phyloP scores from a whole-genome alignment of 768 basidiomycete species.

The Lepiota venenata region DNA sequence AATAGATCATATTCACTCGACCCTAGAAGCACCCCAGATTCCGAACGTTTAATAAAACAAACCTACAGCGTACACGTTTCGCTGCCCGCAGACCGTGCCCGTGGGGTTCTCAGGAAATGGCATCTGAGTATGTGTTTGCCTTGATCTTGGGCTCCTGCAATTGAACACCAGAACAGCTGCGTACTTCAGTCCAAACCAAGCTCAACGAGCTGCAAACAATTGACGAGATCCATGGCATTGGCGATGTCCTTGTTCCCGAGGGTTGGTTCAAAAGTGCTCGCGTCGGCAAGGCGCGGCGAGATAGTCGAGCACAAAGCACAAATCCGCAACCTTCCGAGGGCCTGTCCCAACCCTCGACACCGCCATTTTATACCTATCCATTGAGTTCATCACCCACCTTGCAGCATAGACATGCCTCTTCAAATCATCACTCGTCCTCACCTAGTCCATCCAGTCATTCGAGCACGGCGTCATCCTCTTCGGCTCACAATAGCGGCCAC shows the following conservation, averaged over 20 bases:
- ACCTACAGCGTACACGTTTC: conserved; percentile 81
- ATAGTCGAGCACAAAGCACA: conserved; percentile 39
- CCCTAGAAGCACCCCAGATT: conserved; percentile 40
- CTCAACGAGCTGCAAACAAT: conserved; percentile 70
- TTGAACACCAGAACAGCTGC: conserved; percentile 52
- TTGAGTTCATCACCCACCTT: conserved; percentile 15
- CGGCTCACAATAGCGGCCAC: conserved; percentile 30
- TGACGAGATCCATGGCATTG: conserved; percentile 64
- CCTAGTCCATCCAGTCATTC: conserved; percentile 30
- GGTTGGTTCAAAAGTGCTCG: conserved; percentile 81
- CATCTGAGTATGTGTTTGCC: conserved; percentile 62
- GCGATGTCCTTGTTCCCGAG: conserved; percentile 65
- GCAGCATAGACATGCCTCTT: conserved; percentile 21
- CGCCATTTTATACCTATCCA: conserved; percentile 16
- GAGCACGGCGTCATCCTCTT: conserved; percentile 36
- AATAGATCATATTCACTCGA: conserved; percentile 30
- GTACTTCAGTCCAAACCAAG: conserved; percentile 78
- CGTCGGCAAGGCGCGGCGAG: conserved; percentile 56
- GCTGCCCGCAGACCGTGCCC: conserved; percentile 49
- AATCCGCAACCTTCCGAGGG: conserved; percentile 27
- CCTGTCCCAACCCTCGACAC: conserved; percentile 22
- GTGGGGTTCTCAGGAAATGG: conserved; percentile 67
- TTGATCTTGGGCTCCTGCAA: conserved; percentile 17
- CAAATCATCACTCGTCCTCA: conserved; percentile 23
- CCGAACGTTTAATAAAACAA: conserved; percentile 74